Evolutionary conservation across 306 rosid species (phyloP), one percentile per base, ranked within the genome.

Genomic region (Neltuma alba): DNA sequence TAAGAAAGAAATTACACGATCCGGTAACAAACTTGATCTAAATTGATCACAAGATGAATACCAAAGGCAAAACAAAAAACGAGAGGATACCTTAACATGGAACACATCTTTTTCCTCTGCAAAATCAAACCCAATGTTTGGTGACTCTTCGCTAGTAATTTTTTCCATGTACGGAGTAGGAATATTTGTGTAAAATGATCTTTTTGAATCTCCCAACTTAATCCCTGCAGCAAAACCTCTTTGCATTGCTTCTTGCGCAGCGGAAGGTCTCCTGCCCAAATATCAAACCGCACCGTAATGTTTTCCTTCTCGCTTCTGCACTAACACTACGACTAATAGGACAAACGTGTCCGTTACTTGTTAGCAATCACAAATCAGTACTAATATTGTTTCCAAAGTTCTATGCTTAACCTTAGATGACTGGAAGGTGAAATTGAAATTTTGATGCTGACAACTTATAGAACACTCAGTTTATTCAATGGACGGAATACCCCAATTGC

Each of bases 51-150:
- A 16, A 18, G 44, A 21, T 3, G 44, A 36, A 74, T 28, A 50
- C 60, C 30, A 25, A 14, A 38, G 45, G 61, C 41, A 77, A 52
- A 47, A 60, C 40, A 48, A 9, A 42, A 16, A 30, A 10, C 44
- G 75, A 76, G 45, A 9, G 78, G 48, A 36, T 83, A 88, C 92
- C 86, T 82, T 74, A 5, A 88, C 84, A 28, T 63, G 78, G 83
- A 80, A 89, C n/a, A 65, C 16, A 13, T 86, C 87, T 69, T 86
- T 90, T 50, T 87, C 89, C 71, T 50, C 75, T 70, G 27, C 80
- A 80, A 82, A 89, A 10, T 81, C 48, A 75, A 81, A 55, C 5
- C 85, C 74, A 77, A 80, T 72, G 4, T 55, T 47, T 10, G 82
- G 72, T 45, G 62, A 66, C 38, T 64, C 87, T 67, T 83, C 64